Evolutionary conservation across 179 eudicot species (phyloP).

Genomic region (Amaranthus tricolor): DNA sequence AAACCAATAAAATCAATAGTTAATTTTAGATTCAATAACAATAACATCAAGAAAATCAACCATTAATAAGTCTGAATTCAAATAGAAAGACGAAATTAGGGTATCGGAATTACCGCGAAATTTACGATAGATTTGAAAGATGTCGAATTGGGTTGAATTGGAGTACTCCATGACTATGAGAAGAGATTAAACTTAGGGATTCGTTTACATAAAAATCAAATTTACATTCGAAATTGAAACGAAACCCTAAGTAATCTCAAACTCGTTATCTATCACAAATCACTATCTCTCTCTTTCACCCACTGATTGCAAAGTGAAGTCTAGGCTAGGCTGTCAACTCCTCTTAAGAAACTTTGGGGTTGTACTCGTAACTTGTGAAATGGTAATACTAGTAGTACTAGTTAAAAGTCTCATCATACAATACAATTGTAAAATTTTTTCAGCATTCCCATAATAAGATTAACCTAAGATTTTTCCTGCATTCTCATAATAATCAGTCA

Average conservation of each 20-base stretch:
- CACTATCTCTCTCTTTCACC: neutral
- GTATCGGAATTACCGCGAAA: slow-evolving; percentile 20
- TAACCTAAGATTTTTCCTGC: too few relatives aligned
- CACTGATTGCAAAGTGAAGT: too few relatives aligned
- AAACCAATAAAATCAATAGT: neutral
- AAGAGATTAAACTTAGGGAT: neutral
- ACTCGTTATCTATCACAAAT: neutral
- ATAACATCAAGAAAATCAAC: neutral
- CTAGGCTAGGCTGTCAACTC: too few relatives aligned
- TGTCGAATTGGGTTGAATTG: slow-evolving; percentile 21
- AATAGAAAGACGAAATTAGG: neutral
- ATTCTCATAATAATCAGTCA: too few relatives aligned
- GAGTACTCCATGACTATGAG: slow-evolving; percentile 21
- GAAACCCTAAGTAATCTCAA: slow-evolving; percentile 22
- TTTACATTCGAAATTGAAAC: neutral
- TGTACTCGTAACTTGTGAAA: too few relatives aligned
- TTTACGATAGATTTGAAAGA: slow-evolving; percentile 26
- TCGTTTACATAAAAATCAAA: slow-evolving; percentile 4
- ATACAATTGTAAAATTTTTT: too few relatives aligned
- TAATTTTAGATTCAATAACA: neutral
- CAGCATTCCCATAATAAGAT: too few relatives aligned
- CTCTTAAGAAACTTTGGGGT: neutral
- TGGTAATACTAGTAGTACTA: too few relatives aligned
- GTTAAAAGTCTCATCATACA: too few relatives aligned
- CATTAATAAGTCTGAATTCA: too few relatives aligned